Conservation (phyloP, 768 basidiomycete genomes). For the Crucibulum laeve region DNA sequence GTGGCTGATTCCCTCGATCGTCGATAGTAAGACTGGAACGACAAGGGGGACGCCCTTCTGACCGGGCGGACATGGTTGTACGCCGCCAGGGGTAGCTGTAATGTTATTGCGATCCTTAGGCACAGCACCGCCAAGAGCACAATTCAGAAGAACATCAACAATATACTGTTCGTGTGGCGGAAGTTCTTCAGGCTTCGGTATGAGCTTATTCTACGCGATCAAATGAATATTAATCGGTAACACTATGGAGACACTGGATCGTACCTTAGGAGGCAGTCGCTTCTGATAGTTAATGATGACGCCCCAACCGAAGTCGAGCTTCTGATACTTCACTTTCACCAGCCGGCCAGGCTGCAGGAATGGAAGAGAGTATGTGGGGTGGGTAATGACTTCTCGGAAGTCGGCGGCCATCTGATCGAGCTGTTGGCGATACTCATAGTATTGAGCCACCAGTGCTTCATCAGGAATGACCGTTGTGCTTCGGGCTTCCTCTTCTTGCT, state of each 20-base stretch:
- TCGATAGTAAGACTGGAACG: slow-evolving; percentile 84
- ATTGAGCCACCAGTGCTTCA: slow-evolving; percentile 80
- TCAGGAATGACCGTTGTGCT: slow-evolving; percentile 72
- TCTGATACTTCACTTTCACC: slow-evolving; percentile 85
- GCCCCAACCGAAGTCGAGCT: slow-evolving; percentile 95
- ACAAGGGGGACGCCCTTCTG: slow-evolving; percentile 82
- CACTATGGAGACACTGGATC: slow-evolving; percentile 8
- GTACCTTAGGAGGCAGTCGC: slow-evolving; percentile 75
- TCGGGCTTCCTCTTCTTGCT: slow-evolving; percentile 62
- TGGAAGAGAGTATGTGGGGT: slow-evolving; percentile 91
- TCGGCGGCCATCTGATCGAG: slow-evolving; percentile 86
- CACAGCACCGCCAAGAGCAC: slow-evolving; percentile 55
- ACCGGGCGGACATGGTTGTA: slow-evolving; percentile 69
- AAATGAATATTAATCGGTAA: background rate
- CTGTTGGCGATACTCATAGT: slow-evolving; percentile 91
- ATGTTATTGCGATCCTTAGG: slow-evolving; percentile 55
- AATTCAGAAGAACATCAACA: slow-evolving; percentile 86
- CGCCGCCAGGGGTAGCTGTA: slow-evolving; percentile 58
- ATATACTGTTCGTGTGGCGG: slow-evolving; percentile 89
- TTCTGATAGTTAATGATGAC: slow-evolving; percentile 91
- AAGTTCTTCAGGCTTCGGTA: slow-evolving; percentile 63
- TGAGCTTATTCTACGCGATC: slow-evolving; percentile 51
- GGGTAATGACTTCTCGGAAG: slow-evolving; percentile 89
- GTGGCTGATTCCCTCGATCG: slow-evolving; percentile 81
- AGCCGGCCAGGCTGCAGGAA: slow-evolving; percentile 91